These are phyloP conservation scores for Syncephalastrum sp. DNA, from an alignment of 371 early-diverging fungal species.

Conservation along the genomic window DNA sequence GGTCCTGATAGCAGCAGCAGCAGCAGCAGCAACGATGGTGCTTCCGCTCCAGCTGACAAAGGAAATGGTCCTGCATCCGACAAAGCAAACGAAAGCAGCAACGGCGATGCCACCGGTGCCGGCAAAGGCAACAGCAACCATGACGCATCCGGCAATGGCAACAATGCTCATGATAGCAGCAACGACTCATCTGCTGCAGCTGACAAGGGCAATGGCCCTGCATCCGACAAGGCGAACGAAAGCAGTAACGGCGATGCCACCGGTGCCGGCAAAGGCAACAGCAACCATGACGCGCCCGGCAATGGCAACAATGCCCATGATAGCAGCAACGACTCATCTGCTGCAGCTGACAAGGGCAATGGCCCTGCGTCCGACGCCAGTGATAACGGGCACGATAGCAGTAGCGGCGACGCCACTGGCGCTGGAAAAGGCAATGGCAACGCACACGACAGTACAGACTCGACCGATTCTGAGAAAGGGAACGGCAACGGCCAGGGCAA, in stretches of 20 bases:
- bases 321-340: background rate
- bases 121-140: background rate
- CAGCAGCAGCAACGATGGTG: constrained; percentile 1
- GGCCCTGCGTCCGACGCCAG: background rate
- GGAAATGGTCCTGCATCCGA: background rate
- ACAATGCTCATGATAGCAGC: background rate
- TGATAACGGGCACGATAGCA: background rate
- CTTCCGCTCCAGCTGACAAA: background rate
- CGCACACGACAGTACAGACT: background rate
- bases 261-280: background rate
- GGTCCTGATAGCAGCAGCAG: background rate
- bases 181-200: background rate
- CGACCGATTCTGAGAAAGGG: background rate
- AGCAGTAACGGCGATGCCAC: no score
- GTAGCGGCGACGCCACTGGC: background rate
- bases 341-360: background rate
- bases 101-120: background rate
- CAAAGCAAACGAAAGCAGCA: no score
- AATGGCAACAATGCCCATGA: background rate
- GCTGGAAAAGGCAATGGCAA: background rate
- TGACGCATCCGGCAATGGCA: background rate
- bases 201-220: background rate
- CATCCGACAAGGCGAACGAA: background rate
- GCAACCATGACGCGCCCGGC: background rate
- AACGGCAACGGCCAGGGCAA: background rate